A percentile compares a stretch with the other conserved stretches of the same genome.
These are phyloP conservation scores for Rubroboletus pulcherrimus DNA, from an alignment of 768 basidiomycete species.

Conservation along the genomic window DNA sequence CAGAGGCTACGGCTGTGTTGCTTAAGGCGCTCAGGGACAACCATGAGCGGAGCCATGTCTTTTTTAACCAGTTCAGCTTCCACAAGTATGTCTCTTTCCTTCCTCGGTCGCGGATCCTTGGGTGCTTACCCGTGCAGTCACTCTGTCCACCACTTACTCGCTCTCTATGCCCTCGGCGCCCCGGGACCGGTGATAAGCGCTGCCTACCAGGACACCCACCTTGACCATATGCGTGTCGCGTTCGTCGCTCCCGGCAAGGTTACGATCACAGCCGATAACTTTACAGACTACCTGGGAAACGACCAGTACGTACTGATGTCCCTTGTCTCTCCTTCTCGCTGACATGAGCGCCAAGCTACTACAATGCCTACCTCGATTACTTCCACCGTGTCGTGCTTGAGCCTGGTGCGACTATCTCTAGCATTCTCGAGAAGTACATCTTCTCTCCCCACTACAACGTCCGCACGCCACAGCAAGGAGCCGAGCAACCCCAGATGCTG, in stretches of 20 bases:
- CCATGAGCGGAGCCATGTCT: constrained; percentile 50
- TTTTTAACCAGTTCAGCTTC: constrained; percentile 43
- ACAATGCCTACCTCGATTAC: constrained; percentile 33
- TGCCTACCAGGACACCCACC: constrained; percentile 41
- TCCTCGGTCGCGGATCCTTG: not conserved
- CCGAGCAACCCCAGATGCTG: constrained; percentile 52
- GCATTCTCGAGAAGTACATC: constrained; percentile 56
- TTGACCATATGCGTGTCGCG: constrained; percentile 35
- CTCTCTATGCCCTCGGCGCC: constrained; percentile 60
- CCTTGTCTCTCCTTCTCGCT: not conserved
- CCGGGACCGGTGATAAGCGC: constrained; percentile 36
- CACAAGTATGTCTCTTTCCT: constrained; percentile 25
- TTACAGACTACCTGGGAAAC: constrained; percentile 27
- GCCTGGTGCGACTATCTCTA: constrained; percentile 28
- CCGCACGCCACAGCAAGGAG: constrained; percentile 22
- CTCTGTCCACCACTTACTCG: constrained; percentile 53
- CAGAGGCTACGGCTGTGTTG: constrained; percentile 38
- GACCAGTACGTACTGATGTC: constrained; percentile 25
- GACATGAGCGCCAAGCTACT: constrained; percentile 19
- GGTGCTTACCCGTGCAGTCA: constrained; percentile 38
- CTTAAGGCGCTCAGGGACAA: constrained; percentile 46
- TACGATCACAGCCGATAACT: constrained; percentile 23
- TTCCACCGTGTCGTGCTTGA: constrained; percentile 30
- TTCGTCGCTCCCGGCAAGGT: constrained; percentile 26
- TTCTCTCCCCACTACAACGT: constrained; percentile 53